Evolutionary conservation across 2,329 filamentous ascomycete species (phyloP).

Genomic region (Verticillium dahliae): DNA sequence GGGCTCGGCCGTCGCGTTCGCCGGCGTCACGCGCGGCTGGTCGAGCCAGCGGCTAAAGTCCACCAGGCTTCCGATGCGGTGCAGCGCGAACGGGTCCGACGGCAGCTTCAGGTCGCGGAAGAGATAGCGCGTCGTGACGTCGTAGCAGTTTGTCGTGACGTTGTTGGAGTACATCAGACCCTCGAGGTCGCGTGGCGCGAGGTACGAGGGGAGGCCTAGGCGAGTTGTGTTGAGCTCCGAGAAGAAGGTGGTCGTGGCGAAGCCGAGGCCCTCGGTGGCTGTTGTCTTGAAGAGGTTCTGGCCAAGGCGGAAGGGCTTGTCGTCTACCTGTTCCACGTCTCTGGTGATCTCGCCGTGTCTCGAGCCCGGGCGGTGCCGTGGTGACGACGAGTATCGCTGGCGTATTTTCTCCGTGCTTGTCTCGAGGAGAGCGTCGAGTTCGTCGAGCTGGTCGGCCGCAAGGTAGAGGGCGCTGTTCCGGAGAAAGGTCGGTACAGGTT

Average conservation of each 20-base stretch:
- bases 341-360: background rate
- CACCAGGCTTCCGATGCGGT: background rate
- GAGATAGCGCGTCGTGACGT: background rate
- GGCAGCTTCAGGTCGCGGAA: background rate
- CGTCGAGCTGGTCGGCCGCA: background rate
- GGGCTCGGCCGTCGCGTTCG: background rate
- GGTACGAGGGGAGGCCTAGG: background rate
- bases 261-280: background rate
- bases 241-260: background rate
- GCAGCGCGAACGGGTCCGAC: background rate
- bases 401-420: background rate
- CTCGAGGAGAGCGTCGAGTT: background rate
- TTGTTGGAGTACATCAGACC: background rate
- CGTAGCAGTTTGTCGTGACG: background rate
- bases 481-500: background rate
- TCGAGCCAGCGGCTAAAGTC: background rate
- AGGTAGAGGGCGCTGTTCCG: background rate
- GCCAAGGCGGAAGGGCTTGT: background rate
- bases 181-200: background rate
- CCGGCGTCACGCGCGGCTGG: background rate
- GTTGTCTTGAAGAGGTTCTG: background rate
- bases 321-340: background rate
- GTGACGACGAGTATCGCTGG: background rate
- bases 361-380: background rate
- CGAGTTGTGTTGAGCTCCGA: background rate